phyloP scores from a whole-genome alignment of 163 green algal genomes.

The Smithsoniella earleae region DNA sequence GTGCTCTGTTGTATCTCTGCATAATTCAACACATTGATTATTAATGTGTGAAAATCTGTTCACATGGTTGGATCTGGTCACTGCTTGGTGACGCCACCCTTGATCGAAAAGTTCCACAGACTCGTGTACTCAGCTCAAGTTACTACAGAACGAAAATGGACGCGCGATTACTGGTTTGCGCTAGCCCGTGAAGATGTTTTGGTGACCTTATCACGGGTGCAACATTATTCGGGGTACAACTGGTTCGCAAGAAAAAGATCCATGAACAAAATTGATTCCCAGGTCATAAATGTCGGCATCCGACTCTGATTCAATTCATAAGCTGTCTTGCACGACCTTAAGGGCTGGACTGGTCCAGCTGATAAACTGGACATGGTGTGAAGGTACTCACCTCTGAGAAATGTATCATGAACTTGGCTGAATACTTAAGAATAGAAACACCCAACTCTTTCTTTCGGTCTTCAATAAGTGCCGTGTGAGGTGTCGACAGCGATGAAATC shows the following conservation, averaged over 20 bases:
- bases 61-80: not conserved
- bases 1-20: conserved; percentile 10
- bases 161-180: too few species aligned
- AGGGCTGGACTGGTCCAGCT: too few species aligned
- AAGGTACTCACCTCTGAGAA: conserved; percentile 14
- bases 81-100: not conserved
- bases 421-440: conserved; percentile 12
- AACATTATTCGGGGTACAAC: too few species aligned
- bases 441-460: conserved; percentile 20
- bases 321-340: too few species aligned
- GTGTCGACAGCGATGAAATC: not conserved
- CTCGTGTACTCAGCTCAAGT: not conserved
- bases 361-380: not conserved
- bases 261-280: too few species aligned
- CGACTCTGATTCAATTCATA: too few species aligned
- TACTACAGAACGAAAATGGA: not conserved
- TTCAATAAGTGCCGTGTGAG: conserved; percentile 1
- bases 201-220: too few species aligned
- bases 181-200: too few species aligned
- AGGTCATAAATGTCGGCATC: too few species aligned
- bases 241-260: not conserved
- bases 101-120: too few species aligned
- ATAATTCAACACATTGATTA: too few species aligned
- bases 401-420: conserved; percentile 20
- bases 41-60: not conserved